Conservation (phyloP, 2,329 filamentous ascomycete species). For the Aspergillus flavus region DNA sequence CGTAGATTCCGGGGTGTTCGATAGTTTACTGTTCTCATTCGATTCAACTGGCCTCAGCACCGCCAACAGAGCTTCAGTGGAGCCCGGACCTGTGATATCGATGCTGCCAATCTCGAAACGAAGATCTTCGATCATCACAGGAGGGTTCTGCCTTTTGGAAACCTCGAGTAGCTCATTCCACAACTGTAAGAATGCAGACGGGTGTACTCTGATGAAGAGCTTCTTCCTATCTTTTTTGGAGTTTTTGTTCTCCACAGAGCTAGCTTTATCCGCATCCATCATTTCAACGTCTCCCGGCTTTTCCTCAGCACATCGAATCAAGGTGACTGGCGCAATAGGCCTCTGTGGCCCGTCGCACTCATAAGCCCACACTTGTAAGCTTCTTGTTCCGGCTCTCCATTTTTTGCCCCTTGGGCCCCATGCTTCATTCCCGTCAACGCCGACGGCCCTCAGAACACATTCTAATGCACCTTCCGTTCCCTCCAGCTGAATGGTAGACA, state of each 20-base stretch:
- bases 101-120: conserved; percentile 74
- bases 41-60: conserved; percentile 58
- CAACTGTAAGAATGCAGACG: conserved; percentile 69
- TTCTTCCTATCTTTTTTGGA: conserved; percentile 49
- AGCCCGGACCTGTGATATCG: conserved; percentile 70
- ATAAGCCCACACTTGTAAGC: conserved; percentile 60
- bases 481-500: conserved; percentile 79
- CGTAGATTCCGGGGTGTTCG: conserved; percentile 38
- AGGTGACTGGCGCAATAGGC: conserved; percentile 70
- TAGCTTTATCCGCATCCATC: conserved; percentile 29
- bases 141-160: conserved; percentile 64
- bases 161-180: conserved; percentile 64
- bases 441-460: conserved; percentile 66
- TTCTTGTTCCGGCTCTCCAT: conserved; percentile 68
- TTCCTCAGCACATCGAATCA: conserved; percentile 70
- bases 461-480: conserved; percentile 67
- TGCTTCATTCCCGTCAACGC: conserved; percentile 59
- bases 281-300: conserved; percentile 40
- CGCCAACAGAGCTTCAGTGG: conserved; percentile 75
- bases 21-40: conserved; percentile 20
- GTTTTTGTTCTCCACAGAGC: conserved; percentile 20
- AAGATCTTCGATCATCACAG: conserved; percentile 65
- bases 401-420: conserved; percentile 68
- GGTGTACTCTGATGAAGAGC: conserved; percentile 76
- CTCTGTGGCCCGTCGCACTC: conserved; percentile 56